Evolutionary conservation across 306 rosid genomes (phyloP), one percentile per base, ranked within the genome.

Genomic region (Pyrus pyrifolia): DNA sequence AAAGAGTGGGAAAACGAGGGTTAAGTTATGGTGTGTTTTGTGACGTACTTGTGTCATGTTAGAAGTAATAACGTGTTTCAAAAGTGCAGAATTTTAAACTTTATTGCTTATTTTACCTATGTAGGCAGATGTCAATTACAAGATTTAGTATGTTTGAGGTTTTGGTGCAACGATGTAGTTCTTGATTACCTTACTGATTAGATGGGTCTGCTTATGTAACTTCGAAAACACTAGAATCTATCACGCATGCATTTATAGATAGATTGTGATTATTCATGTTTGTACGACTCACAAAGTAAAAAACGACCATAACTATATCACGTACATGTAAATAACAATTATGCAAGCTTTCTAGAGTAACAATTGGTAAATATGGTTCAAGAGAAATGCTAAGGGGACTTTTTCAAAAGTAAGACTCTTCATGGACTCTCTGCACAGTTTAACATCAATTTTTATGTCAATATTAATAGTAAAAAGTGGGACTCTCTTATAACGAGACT

Each of bases 391-490:
- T 4, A 6, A 35, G 40, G 2, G 8, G 9, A 35, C 2, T 35
- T 0, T 35, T 2, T 35, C 0, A 35, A 6, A 35, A 7, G 10
- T 35, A 1, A 7, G 40, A 35, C 0, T 35, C 2, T 35, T 0
- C 9, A 6, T 35, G 8, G 2, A 7, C 9, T 35, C 9, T 7
- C 40, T 35, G 9, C 40, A 35, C 9, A 35, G 2, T 35, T 35
- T 35, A 7, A 35, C 9, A 35, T 35, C 9, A 35, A 35, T 35
- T 35, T 35, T 35, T 35, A 7, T 35, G 10, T 35, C 40, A 35
- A 35, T 1, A 35, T 6, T 35, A 35, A 35, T 35, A 35, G 9
- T 35, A 35, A 35, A 35, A 1, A 35, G 7, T 7, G 9, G 2
- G 2, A 1, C 40, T 35, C 9, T 35, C 40, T 35, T 35, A 35